Conservation (phyloP, 129 eudicot genomes). For the Centella asiatica region DNA sequence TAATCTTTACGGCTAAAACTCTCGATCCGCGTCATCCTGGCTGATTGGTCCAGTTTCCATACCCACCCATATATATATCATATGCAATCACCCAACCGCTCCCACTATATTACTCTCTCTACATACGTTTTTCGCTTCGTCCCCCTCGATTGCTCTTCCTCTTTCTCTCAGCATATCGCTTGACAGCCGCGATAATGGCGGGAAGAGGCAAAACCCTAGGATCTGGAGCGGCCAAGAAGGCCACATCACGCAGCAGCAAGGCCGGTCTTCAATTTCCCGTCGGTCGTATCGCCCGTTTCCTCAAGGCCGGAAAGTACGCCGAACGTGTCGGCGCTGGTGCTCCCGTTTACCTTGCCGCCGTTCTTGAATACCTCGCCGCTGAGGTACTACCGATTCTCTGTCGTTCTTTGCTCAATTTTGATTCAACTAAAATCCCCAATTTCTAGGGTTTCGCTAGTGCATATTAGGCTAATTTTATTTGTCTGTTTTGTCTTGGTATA, state of each 20-base stretch:
- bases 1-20: no score
- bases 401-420: not conserved
- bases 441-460: not conserved
- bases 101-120: no score
- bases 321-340: no score
- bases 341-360: no score
- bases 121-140: no score
- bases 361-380: constrained; percentile 1
- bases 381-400: not conserved
- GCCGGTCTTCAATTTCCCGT: constrained; percentile 25
- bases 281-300: constrained; percentile 24
- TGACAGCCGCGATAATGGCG: no score
- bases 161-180: no score
- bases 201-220: not conserved
- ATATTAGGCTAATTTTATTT: not conserved
- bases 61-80: no score
- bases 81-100: no score
- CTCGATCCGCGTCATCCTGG: no score
- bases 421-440: not conserved
- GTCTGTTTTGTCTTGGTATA: not conserved
- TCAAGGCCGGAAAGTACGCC: constrained; percentile 23
- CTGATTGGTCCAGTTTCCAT: no score
- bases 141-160: no score
- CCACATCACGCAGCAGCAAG: constrained; percentile 18
- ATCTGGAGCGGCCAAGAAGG: constrained; percentile 17